Evolutionary conservation across 305 asterid genomes (phyloP).

Genomic region (Ilex paraguariensis): DNA sequence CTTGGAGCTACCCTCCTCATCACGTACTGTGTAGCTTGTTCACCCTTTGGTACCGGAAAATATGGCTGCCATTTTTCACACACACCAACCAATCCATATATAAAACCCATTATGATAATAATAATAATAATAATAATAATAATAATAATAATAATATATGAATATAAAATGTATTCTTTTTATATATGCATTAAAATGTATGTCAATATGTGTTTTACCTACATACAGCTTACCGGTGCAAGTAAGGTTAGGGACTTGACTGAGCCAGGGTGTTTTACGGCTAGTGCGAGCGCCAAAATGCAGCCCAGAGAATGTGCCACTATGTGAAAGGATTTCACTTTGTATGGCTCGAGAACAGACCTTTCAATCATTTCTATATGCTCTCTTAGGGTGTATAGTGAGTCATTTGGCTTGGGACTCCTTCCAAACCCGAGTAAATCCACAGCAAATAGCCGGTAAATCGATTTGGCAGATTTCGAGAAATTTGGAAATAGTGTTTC

Average conservation of each 20-base stretch:
- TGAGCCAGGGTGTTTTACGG: slow-evolving; percentile 58
- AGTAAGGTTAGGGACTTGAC: slow-evolving; percentile 78
- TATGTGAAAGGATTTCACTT: slow-evolving; percentile 78
- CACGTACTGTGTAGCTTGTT: too few relatives aligned
- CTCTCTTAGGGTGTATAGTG: slow-evolving; percentile 72
- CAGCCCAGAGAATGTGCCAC: slow-evolving; percentile 95
- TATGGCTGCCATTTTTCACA: slow-evolving; percentile 59
- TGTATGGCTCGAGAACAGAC: slow-evolving; percentile 59
- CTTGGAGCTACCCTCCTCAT: too few relatives aligned
- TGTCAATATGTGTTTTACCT: too few relatives aligned
- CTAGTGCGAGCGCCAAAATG: slow-evolving; percentile 86
- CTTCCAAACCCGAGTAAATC: slow-evolving; percentile 89
- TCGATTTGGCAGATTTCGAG: slow-evolving; percentile 57
- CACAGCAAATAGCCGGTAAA: slow-evolving; percentile 75
- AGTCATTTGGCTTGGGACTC: slow-evolving; percentile 85
- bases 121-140: too few relatives aligned
- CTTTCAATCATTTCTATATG: slow-evolving; percentile 90
- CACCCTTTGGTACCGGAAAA: slow-evolving; percentile 85
- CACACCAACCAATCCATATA: background rate
- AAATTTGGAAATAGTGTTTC: slow-evolving; percentile 87
- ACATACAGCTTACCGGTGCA: slow-evolving; percentile 58
- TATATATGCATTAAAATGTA: too few relatives aligned
- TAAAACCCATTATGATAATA: too few relatives aligned
- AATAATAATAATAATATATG: too few relatives aligned
- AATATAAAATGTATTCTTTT: too few relatives aligned